These are phyloP conservation scores for Trichothecium sympodiale DNA, from an alignment of 2,329 filamentous ascomycete species.

Conservation along the genomic window DNA sequence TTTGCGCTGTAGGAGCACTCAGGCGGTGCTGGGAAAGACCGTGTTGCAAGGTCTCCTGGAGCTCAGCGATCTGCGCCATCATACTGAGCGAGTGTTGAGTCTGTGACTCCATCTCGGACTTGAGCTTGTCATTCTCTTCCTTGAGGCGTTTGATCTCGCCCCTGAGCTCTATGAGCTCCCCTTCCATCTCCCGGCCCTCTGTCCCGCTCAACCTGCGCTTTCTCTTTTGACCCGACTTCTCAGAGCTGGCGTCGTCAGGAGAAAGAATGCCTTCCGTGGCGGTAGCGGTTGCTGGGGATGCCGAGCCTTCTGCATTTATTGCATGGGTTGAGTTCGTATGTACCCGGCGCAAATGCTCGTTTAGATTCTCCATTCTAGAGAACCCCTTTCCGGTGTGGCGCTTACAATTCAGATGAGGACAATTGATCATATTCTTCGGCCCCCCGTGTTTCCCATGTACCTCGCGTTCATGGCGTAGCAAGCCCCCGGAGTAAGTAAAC, in stretches of 20 bases:
- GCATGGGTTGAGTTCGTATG: conserved; percentile 42
- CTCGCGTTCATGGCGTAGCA: conserved; percentile 83
- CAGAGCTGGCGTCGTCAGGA: conserved; percentile 35
- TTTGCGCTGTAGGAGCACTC: conserved; percentile 28
- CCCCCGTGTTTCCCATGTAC: conserved; percentile 87
- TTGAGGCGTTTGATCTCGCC: conserved; percentile 57
- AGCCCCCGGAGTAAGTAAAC: conserved; percentile 88
- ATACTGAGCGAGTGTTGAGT: conserved; percentile 33
- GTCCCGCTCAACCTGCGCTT: conserved; percentile 26
- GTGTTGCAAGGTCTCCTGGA: conserved; percentile 30
- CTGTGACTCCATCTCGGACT: conserved; percentile 36
- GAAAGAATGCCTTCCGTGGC: conserved; percentile 23
- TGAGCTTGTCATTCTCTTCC: conserved; percentile 52
- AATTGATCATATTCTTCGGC: conserved; percentile 78
- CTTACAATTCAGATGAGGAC: conserved; percentile 79
- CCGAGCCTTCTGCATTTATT: conserved; percentile 15
- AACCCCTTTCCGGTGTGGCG: conserved; percentile 82
- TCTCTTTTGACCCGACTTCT: conserved; percentile 34
- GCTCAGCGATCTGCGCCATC: conserved; percentile 36
- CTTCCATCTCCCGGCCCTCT: neutral
- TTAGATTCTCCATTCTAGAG: conserved; percentile 85
- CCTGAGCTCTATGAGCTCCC: conserved; percentile 44
- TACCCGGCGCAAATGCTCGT: conserved; percentile 86
- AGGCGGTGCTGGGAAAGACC: conserved; percentile 18
- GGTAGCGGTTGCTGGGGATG: conserved; percentile 13